Evolutionary conservation across 768 basidiomycete genomes (phyloP).

Genomic region (Leucocoprinus birnbaumii): DNA sequence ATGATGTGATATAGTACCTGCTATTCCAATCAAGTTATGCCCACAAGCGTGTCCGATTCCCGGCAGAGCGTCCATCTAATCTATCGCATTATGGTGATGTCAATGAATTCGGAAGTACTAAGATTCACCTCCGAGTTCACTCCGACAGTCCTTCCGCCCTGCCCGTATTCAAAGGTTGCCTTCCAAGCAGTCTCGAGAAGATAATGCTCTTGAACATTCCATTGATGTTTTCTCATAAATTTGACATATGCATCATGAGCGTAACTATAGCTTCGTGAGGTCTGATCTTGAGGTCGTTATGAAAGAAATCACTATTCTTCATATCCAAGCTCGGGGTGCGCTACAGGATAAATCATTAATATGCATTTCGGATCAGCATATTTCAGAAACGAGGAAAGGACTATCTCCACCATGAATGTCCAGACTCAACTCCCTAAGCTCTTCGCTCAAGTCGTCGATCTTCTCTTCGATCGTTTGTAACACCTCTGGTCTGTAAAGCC

Average conservation of each 20-base stretch:
- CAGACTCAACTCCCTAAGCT: slow-evolving; percentile 61
- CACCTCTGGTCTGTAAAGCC: slow-evolving; percentile 54
- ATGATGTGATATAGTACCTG: slow-evolving; percentile 25
- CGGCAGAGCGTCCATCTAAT: slow-evolving; percentile 57
- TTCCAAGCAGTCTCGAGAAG: slow-evolving; percentile 74
- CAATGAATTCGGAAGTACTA: background rate
- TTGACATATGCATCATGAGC: slow-evolving; percentile 68
- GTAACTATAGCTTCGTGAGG: slow-evolving; percentile 38
- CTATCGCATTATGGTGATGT: slow-evolving; percentile 12
- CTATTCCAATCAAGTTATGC: slow-evolving; percentile 80
- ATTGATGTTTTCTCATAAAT: slow-evolving; percentile 67
- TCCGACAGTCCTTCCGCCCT: slow-evolving; percentile 68
- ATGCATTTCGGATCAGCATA: background rate
- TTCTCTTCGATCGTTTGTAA: slow-evolving; percentile 54
- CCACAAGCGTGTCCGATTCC: slow-evolving; percentile 75
- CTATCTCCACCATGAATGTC: slow-evolving; percentile 64
- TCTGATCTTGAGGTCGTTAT: background rate
- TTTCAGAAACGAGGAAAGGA: background rate
- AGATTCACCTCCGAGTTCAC: slow-evolving; percentile 71
- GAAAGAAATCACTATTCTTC: slow-evolving; percentile 54
- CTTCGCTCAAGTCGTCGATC: slow-evolving; percentile 48
- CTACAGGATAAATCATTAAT: slow-evolving; percentile 37
- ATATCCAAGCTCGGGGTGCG: slow-evolving; percentile 68
- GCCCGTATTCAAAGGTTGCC: slow-evolving; percentile 61
- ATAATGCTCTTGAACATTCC: slow-evolving; percentile 57